These are phyloP conservation scores for Sarocladiaceae sp. DNA, from an alignment of 2,329 filamentous ascomycete species.

Conservation along the genomic window DNA sequence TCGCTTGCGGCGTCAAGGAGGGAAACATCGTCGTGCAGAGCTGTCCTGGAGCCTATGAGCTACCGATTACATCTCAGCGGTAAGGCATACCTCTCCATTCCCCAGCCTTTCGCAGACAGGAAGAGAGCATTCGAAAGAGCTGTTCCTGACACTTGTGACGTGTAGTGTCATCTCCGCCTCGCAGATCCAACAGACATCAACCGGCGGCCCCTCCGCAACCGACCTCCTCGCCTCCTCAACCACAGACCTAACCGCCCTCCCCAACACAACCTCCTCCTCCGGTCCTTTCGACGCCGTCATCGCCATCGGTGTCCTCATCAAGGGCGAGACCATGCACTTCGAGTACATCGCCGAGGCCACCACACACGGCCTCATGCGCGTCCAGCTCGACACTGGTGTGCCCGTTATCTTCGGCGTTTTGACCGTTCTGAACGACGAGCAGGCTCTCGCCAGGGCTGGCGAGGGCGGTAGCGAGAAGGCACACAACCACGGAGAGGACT, in stretches of 20 bases:
- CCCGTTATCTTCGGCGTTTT: slow-evolving; percentile 91
- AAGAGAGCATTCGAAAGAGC: background rate
- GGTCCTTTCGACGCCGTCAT: slow-evolving; percentile 88
- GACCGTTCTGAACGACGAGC: slow-evolving; percentile 83
- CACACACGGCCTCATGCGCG: slow-evolving; percentile 87
- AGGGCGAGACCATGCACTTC: slow-evolving; percentile 99
- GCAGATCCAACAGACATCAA: slow-evolving; percentile 71
- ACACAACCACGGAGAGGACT: slow-evolving; percentile 96
- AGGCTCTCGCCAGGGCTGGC: slow-evolving; percentile 81
- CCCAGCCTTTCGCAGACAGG: background rate
- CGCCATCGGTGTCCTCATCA: slow-evolving; percentile 93
- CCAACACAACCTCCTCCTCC: slow-evolving; percentile 36
- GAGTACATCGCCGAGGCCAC: slow-evolving; percentile 96
- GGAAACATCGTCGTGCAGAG: slow-evolving; percentile 86
- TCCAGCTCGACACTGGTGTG: slow-evolving; percentile 83
- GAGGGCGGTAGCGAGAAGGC: slow-evolving; percentile 45
- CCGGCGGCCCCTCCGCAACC: slow-evolving; percentile 61
- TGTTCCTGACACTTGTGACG: background rate
- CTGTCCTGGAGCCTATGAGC: slow-evolving; percentile 91
- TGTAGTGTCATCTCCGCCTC: slow-evolving; percentile 76
- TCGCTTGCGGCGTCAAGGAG: slow-evolving; percentile 74
- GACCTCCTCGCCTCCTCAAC: slow-evolving; percentile 70
- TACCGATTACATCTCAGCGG: slow-evolving; percentile 86
- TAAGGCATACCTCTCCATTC: slow-evolving; percentile 34
- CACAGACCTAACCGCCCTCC: slow-evolving; percentile 58